Evolutionary conservation across 352 stramenopile genomes (phyloP).

Genomic region (Globisporangium orthogonon): DNA sequence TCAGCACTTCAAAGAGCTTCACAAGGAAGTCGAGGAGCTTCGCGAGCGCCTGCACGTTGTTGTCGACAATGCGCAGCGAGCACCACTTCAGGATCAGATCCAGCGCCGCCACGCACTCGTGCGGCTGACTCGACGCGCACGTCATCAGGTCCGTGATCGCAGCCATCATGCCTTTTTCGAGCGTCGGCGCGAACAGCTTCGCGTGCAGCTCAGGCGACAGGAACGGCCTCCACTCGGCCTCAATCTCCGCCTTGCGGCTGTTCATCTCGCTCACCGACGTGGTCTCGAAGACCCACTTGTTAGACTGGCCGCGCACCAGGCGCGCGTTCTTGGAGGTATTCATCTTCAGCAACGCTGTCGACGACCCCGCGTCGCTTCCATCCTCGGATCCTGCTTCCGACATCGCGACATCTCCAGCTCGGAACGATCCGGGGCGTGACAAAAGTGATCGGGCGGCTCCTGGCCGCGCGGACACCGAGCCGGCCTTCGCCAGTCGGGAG

Average conservation of each 20-base stretch:
- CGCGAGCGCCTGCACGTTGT: slow-evolving; percentile 81
- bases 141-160: slow-evolving; percentile 69
- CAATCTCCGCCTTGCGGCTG: slow-evolving; percentile 60
- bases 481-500: slow-evolving; percentile 6
- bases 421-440: slow-evolving; percentile 27
- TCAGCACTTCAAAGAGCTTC: slow-evolving; percentile 80
- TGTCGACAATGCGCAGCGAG: slow-evolving; percentile 78
- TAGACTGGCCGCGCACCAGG: slow-evolving; percentile 60
- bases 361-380: slow-evolving; percentile 17
- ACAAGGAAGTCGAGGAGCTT: slow-evolving; percentile 81
- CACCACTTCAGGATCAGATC: slow-evolving; percentile 87
- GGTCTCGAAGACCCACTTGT: slow-evolving; percentile 82
- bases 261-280: slow-evolving; percentile 65
- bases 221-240: slow-evolving; percentile 73
- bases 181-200: slow-evolving; percentile 70
- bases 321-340: slow-evolving; percentile 51
- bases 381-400: slow-evolving; percentile 15
- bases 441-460: slow-evolving; percentile 23
- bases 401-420: slow-evolving; percentile 8
- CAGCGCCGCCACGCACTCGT: slow-evolving; percentile 61
- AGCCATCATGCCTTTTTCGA: slow-evolving; percentile 82
- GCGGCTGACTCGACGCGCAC: slow-evolving; percentile 51
- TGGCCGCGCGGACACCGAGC: slow-evolving; percentile 7
- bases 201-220: slow-evolving; percentile 58
- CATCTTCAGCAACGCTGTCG: slow-evolving; percentile 40